Conservation (phyloP, 2,329 filamentous ascomycete genomes). For the Furcasterigmium sp. region DNA sequence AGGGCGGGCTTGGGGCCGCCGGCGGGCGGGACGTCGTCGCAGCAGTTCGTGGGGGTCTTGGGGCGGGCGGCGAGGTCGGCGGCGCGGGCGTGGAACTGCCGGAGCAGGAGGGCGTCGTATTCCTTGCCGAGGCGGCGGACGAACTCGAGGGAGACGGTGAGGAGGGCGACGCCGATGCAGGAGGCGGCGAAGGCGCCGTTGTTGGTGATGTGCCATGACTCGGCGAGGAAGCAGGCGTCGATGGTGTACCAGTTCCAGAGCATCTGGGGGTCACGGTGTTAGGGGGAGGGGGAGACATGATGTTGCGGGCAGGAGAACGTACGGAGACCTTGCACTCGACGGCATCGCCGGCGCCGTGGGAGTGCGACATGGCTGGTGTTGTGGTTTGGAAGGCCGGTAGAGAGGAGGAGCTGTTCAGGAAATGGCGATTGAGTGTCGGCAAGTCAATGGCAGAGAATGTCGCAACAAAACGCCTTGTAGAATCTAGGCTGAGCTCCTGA, state of each 20-base stretch:
- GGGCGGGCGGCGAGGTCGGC: conserved; percentile 16
- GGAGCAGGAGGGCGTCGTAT: conserved; percentile 33
- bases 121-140: conserved; percentile 35
- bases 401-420: no score
- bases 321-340: conserved; percentile 26
- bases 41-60: conserved; percentile 5
- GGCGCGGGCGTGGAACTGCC: conserved; percentile 29
- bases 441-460: no score
- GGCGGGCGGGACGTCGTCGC: conserved; percentile 9
- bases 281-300: conserved; percentile 1
- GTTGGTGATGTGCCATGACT: conserved; percentile 32
- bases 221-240: conserved; percentile 34
- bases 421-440: no score
- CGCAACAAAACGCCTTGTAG: no score
- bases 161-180: conserved; percentile 35
- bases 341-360: conserved; percentile 12
- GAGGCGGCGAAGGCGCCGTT: conserved; percentile 35
- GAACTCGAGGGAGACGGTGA: conserved; percentile 32
- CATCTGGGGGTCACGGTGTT: conserved; percentile 25
- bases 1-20: conserved; percentile 11
- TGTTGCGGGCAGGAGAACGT: conserved; percentile 4
- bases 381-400: no score
- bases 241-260: conserved; percentile 38
- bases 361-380: conserved; percentile 17
- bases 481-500: no score